Evolutionary conservation across 108 stramenopile species (phyloP), one percentile per base, ranked within the genome.

Genomic region (Aurantiochytrium sp.): DNA sequence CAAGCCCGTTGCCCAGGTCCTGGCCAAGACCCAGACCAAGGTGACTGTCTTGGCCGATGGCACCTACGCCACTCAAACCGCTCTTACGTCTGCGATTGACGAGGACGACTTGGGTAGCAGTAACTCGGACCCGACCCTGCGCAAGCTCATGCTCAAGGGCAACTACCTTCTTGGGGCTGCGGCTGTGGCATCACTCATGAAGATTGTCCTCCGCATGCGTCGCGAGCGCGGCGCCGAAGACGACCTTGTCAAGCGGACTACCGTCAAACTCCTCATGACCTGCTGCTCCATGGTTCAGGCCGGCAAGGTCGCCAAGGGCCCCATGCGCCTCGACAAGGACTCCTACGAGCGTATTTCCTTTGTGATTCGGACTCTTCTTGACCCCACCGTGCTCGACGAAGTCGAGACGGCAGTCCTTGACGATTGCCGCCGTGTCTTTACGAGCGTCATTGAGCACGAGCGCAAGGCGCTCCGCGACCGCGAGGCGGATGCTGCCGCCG

Each of bases 51-150:
- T 99, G 19, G 90, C 98, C 5, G 99, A 99, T 92, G 99, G 99
- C 58, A 99, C 98, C 18, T 99, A 99, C 90, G 98, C 99, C 18
- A 98, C 98, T 2, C 98, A 99, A 92, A 97, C 97, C 2, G 92
- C 91, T 47, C 72, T 92, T 25, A 29, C 89, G 4, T 45, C 64
- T 6, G 60, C 47, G 8, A 28, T 53, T 45, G 76, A 83, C 28
- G 76, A 47, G 76, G 76, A 83, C n/a, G 51, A 47, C 0, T 8
- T 18, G 18, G 64, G 64, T 18, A 43, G 49, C 60, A 5, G 25
- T 6, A 18, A 23, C 5, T 64, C 12, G 53, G 45, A 21, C 1
- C 89, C 95, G 95, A 16, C 90, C 91, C 90, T 92, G 96, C 89
- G 89, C 87, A 94, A 97, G 47, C 95, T 96, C 90, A 95, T 99